Percentiles rank a stretch among this genome's conserved stretches.
These are phyloP conservation scores for Hypomyces perniciosus DNA, from an alignment of 2,329 filamentous ascomycete genomes.

Conservation along the genomic window DNA sequence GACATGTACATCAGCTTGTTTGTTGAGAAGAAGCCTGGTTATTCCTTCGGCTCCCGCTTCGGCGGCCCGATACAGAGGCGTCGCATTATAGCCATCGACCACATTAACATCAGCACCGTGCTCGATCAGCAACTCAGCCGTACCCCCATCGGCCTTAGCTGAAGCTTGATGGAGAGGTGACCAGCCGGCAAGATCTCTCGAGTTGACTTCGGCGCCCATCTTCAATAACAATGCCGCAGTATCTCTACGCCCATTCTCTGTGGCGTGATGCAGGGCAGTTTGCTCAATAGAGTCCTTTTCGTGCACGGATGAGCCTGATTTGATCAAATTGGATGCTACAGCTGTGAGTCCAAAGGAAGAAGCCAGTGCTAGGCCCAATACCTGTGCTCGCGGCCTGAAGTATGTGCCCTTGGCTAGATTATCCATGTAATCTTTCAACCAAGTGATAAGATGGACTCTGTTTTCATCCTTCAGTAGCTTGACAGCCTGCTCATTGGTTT, in stretches of 20 bases:
- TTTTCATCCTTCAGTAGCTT: no score
- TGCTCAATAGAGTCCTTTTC: background rate
- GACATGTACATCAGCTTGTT: background rate
- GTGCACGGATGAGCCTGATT: background rate
- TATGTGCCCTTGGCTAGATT: background rate
- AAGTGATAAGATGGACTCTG: background rate
- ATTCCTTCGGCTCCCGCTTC: slow-evolving; percentile 2
- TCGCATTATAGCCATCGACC: slow-evolving; percentile 1
- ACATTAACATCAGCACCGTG: background rate
- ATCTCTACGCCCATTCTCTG: background rate
- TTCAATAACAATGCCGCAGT: background rate
- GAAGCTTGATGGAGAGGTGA: slow-evolving; percentile 1
- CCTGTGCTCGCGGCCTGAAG: background rate
- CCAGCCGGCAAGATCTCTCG: background rate
- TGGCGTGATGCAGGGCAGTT: background rate
- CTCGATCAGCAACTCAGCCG: background rate
- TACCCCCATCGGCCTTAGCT: background rate
- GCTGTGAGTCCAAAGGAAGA: background rate
- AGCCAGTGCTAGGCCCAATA: background rate
- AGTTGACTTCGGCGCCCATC: background rate
- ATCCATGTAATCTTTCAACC: background rate
- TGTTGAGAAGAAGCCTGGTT: background rate
- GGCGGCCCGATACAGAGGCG: background rate
- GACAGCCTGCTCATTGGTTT: no score
- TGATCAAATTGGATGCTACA: background rate